phyloP scores from a whole-genome alignment of 805 yeast genomes.

The Candida vartiovaarae region DNA sequence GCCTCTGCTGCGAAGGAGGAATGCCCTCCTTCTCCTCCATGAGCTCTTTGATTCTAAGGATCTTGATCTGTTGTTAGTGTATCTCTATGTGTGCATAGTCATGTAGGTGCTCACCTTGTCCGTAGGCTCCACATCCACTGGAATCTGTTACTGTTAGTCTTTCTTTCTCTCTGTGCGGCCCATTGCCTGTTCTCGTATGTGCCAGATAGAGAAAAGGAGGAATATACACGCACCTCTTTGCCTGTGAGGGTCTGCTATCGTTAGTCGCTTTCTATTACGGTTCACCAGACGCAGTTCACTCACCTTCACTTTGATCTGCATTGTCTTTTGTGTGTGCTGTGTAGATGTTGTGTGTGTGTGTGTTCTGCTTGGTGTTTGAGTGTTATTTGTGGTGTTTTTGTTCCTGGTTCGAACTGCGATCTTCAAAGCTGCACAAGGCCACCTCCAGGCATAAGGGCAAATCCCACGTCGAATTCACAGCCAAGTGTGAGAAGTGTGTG shows the following conservation, averaged over 20 bases:
- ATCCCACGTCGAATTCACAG: no score
- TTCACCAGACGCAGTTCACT: slow-evolving; percentile 11
- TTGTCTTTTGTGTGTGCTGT: slow-evolving; percentile 14
- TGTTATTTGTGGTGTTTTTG: no score
- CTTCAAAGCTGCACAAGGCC: no score
- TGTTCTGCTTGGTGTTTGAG: no score
- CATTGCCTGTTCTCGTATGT: not conserved
- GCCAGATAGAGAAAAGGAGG: no score
- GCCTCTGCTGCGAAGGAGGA: slow-evolving; percentile 92
- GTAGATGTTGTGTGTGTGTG: no score
- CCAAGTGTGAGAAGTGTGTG: no score
- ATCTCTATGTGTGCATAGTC: slow-evolving; percentile 2
- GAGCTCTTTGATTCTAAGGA: slow-evolving; percentile 76
- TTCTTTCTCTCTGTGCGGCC: no score
- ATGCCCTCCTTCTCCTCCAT: slow-evolving; percentile 96
- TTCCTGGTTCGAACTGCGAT: no score
- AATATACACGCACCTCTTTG: slow-evolving; percentile 46
- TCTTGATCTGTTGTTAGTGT: slow-evolving; percentile 30
- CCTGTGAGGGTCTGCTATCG: slow-evolving; percentile 58
- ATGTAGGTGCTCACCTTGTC: slow-evolving; percentile 43
- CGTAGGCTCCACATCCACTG: slow-evolving; percentile 63
- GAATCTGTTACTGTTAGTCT: slow-evolving; percentile 35
- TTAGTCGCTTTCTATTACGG: slow-evolving; percentile 3
- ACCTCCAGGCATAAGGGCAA: no score
- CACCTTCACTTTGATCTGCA: slow-evolving; percentile 64